Conservation (phyloP, 169 alveolate species). For the Cystoisospora suis region DNA sequence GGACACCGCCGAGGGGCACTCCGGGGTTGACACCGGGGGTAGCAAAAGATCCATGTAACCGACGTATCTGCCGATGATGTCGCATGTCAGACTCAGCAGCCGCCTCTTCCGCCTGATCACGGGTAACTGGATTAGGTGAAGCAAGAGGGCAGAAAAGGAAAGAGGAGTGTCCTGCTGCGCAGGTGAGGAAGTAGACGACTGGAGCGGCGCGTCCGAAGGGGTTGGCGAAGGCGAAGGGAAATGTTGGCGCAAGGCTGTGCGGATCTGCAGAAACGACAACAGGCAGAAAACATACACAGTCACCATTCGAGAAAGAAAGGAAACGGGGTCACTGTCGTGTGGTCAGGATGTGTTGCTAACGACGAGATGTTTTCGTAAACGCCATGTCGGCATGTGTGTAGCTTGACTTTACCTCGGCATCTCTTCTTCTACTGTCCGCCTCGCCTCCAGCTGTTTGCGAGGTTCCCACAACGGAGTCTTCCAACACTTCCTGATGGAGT, state of each 20-base stretch:
- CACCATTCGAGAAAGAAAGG: not conserved
- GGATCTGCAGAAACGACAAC: not conserved
- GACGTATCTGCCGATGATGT: not conserved
- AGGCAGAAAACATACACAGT: not conserved
- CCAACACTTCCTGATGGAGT: constrained; percentile 12
- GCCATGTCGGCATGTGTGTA: too few relatives aligned
- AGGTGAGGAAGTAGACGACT: not conserved
- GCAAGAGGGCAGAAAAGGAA: constrained; percentile 14
- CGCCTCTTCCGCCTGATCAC: not conserved
- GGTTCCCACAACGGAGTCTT: not conserved
- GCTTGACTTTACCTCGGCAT: not conserved
- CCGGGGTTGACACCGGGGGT: not conserved
- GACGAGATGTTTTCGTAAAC: too few relatives aligned
- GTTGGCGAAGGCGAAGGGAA: too few relatives aligned
- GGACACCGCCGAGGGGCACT: not conserved
- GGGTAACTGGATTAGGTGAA: not conserved
- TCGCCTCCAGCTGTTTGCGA: not conserved
- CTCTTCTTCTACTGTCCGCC: not conserved
- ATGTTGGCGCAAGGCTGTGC: not conserved
- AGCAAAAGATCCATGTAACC: constrained; percentile 30
- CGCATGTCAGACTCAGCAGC: constrained; percentile 16
- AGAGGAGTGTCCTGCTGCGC: not conserved
- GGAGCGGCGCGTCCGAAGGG: too few relatives aligned
- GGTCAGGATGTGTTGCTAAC: too few relatives aligned
- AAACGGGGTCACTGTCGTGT: too few relatives aligned